Base-by-base conservation (phyloP, 768 basidiomycete species). In the Boletus rubroflammeus region DNA sequence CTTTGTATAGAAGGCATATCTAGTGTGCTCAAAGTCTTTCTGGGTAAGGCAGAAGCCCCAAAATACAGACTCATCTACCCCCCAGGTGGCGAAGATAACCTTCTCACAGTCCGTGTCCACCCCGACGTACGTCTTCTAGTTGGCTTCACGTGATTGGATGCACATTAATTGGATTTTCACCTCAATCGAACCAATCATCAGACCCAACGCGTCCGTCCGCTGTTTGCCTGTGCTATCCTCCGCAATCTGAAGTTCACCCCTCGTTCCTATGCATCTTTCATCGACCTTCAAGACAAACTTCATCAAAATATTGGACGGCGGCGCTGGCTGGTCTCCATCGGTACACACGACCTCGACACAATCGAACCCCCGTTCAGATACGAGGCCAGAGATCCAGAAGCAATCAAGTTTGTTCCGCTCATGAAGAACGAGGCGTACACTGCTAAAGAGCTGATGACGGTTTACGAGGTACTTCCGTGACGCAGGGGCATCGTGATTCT, bases 271-370 rank as follows among this genome's bases (percentile, higher is more conserved):
- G 90, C 88, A 25, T 94, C 92, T 57, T 98, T 99, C 82, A 96
- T 99, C 62, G 97, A 98, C 67, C 76, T 99, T n/a, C 97, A 99
- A 74, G 97, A 99, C 68, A 99, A 98, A 72, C 79, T 99, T 47
- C 97, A 99, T 68, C 90, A 95, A 66, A 99, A 99, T 71, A 82
- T 99, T 32, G 94, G 92, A 65, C 79, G 97, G 53, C 78, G 88
- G 59, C 78, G 97, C 53, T 90, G 89, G 66, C 82, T 99, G 41
- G 97, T 96, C 44, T 84, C 97, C 19, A 97, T 99, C 60, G 97
- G 97, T 53, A 99, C 97, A 2, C 97, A 99, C 62, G 97, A 99
- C 73, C 73, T 99, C 46, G 94, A 98, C 71, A 92, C 90, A 4
- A 73, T 99, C 51, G 78, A 83, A 52, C 78, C 85, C 5, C 95